A percentile compares a stretch with the other conserved stretches of the same genome.
Conservation (phyloP, 495 filamentous ascomycete species). For the Lasiosphaeria hispida region DNA sequence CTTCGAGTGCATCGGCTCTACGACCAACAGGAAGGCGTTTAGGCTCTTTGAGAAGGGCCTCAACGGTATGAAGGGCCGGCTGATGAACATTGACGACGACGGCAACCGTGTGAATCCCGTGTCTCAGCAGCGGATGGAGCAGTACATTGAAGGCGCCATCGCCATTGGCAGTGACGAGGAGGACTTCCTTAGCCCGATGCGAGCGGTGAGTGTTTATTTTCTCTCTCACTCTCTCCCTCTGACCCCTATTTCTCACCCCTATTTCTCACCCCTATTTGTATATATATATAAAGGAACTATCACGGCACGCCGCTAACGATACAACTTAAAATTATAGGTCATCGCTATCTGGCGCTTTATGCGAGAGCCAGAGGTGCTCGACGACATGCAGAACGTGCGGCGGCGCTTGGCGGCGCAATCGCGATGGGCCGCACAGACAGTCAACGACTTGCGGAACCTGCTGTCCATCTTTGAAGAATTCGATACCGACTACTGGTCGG, state of each 20-base stretch:
- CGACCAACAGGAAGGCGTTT: background rate
- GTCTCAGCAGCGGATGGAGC: background rate
- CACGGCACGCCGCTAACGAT: background rate
- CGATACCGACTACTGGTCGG: conserved; percentile 8
- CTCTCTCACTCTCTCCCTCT: too few species aligned
- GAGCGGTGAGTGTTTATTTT: background rate
- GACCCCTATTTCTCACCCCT: too few species aligned
- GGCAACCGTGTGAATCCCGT: conserved; percentile 2
- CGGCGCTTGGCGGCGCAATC: background rate
- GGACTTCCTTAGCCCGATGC: background rate
- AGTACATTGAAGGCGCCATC: background rate
- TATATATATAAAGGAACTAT: too few species aligned
- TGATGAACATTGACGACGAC: background rate
- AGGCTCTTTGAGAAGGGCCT: conserved; percentile 5
- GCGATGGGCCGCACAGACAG: too few species aligned
- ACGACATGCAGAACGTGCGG: conserved; percentile 5
- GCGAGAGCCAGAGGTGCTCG: conserved; percentile 1
- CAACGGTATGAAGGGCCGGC: conserved; percentile 1
- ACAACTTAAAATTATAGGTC: background rate
- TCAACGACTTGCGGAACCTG: conserved; percentile 5
- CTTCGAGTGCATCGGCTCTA: conserved; percentile 1
- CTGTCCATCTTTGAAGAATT: conserved; percentile 6
- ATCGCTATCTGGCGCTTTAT: background rate
- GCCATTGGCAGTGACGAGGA: conserved; percentile 3
- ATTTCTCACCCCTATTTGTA: too few species aligned